Evolutionary conservation across 495 filamentous ascomycete genomes (phyloP), one percentile per base, ranked within the genome.

Genomic region (Penicillium egyptiacum): DNA sequence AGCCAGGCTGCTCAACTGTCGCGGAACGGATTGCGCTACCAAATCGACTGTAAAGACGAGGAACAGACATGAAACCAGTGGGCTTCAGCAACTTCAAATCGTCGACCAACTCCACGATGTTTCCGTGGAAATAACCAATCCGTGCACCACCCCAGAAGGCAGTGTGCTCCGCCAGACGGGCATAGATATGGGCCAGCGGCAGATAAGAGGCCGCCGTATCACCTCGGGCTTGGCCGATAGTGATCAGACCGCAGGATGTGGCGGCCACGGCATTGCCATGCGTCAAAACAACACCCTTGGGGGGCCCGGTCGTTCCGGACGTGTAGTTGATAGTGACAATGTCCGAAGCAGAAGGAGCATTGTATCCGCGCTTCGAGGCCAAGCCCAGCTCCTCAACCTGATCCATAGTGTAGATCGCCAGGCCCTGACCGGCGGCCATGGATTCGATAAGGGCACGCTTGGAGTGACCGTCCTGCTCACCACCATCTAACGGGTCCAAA

Each of bases 241-340:
- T 74, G 28, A 75, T 68, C 30, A 88, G 75, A 41, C 81, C 81
- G 33, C 76, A 74, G 5, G 86, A 78, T 40, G 88, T 79, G 20
- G 86, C 91, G 2, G 91, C 85, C 5, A 95, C 83, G 26, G 91
- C 90, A 67, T 87, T 90, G 60, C 77, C 75, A 66, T 98, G 95
- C 4, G 88, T 91, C 58, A 98, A 74, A 33, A 93, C 78, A 6
- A 98, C 94, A 55, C 94, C 94, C 76, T 98, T 98, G 5, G 94
- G 94, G 59, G 89, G 82, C 7, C 94, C 95, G 0, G 94, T 98
- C 10, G 94, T 98, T 17, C 94, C 94, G 12, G 90, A 96, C 10
- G 94, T 98, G 75, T 98, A 98, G 76, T 98, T 98, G 75, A 98
- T 92, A 31, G 94, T 98, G 54, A 96, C 80, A 64, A 88, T 80